Base-by-base conservation (phyloP, 1,284 basidiomycete species). In the Trametes pubescens region DNA sequence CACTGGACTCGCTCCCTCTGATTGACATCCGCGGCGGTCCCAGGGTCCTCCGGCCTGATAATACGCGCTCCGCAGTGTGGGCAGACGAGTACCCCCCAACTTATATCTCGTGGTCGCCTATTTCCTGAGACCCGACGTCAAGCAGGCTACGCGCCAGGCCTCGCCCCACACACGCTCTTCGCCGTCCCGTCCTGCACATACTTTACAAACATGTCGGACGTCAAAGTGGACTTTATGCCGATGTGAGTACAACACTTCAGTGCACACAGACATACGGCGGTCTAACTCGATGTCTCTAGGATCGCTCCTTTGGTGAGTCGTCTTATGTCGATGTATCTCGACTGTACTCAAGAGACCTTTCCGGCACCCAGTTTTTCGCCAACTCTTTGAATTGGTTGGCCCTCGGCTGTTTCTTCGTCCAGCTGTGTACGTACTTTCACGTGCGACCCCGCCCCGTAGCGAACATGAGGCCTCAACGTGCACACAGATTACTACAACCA, bases 311-410 rank as follows among this genome's bases (percentile, higher is more conserved):
- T 61, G 52, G 59, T 61, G 34, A 32, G 58, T 24, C 22, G 43
- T 18, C 16, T 22, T 21, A 18, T 44, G 7, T 18, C 43, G 8
- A 18, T 8, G 8, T 44, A 44, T 44, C 43, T 18, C 13, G 5
- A 34, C 32, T 18, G 44, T 46, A 2, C 11, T 35, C 34, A 32
- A 22, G 11, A n/a, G 40, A 3, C n/a, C 21, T 14, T 18, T 8
- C 38, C 11, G 11, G 18, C 46, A 8, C 40, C 13, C 43, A 61
- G 59, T 61, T 61, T 21, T 22, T 61, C 52, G 59, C 59, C 24
- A 61, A 61, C 47, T 55, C 59, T 10, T 40, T 61, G 37, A 61
- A 61, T 35, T 61, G 59, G 59, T 49, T 61, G 35, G 59, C 52
- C n/a, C 37, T 61, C 21, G 59, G 59, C 26, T 26, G n/a, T 14